phyloP scores from a whole-genome alignment of 176 grass and related monocot species.

The Ananas comosus region DNA sequence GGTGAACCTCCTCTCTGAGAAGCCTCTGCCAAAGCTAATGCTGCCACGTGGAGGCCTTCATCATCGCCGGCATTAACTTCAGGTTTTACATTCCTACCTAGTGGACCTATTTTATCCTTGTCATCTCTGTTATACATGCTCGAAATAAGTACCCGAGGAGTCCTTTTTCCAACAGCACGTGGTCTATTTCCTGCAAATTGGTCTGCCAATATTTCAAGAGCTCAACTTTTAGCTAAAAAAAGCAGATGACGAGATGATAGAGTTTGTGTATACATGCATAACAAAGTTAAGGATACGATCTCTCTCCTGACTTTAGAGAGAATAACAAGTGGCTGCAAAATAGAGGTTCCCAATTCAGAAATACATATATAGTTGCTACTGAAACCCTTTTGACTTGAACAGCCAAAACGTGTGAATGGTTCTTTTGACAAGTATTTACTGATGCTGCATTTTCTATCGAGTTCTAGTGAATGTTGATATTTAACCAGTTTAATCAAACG shows the following conservation, averaged over 20 bases:
- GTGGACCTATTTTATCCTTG: slow-evolving; percentile 22
- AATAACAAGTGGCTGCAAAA: no score
- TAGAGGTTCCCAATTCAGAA: no score
- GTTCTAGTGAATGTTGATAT: no score
- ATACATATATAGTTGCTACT: no score
- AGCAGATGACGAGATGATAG: neutral
- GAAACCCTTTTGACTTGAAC: no score
- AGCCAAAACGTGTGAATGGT: no score
- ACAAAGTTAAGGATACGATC: no score
- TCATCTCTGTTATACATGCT: slow-evolving; percentile 63
- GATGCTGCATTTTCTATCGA: no score
- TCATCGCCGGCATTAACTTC: slow-evolving; percentile 58
- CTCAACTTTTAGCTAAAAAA: slow-evolving; percentile 19
- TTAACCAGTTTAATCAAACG: no score
- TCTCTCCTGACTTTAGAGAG: no score
- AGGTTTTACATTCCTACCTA: slow-evolving; percentile 38
- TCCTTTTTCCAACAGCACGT: slow-evolving; percentile 39
- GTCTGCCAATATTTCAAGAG: slow-evolving; percentile 43
- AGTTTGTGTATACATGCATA: no score
- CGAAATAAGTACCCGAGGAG: slow-evolving; percentile 75
- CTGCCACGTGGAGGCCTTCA: slow-evolving; percentile 83
- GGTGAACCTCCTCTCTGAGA: slow-evolving; percentile 79
- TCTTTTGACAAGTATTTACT: no score
- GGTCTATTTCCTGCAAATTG: slow-evolving; percentile 50
- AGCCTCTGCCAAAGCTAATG: slow-evolving; percentile 82